Percentiles rank a stretch among this genome's conserved stretches.
These are phyloP conservation scores for Globisporangium mamillatum DNA, from an alignment of 352 stramenopile species.

Conservation along the genomic window DNA sequence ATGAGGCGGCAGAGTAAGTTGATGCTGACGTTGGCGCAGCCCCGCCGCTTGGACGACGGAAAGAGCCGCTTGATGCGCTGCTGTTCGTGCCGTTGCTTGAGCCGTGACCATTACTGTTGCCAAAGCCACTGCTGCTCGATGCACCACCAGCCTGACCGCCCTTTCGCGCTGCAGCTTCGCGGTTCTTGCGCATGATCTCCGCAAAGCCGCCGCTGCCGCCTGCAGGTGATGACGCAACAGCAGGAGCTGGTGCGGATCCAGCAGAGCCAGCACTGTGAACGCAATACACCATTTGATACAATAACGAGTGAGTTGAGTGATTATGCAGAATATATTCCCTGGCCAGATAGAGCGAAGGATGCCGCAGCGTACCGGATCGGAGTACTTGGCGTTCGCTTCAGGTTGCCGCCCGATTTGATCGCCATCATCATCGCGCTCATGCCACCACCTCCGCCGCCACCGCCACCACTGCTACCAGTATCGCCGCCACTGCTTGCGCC, in stretches of 20 bases:
- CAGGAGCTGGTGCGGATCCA: background rate
- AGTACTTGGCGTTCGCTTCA: conserved; percentile 47
- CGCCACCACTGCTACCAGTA: conserved; percentile 12
- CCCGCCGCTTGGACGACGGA: conserved; percentile 11
- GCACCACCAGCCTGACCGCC: conserved; percentile 20
- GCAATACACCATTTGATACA: background rate
- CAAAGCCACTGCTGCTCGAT: conserved; percentile 1
- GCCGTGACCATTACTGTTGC: conserved; percentile 9
- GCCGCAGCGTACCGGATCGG: conserved; percentile 20
- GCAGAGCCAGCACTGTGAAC: background rate
- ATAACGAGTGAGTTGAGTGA: background rate
- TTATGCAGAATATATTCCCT: background rate
- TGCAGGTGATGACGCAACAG: conserved; percentile 11
- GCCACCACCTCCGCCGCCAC: conserved; percentile 24
- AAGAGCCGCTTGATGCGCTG: conserved; percentile 2
- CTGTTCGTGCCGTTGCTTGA: background rate
- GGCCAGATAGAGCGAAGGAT: background rate
- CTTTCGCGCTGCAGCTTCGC: conserved; percentile 73
- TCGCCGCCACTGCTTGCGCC: conserved; percentile 9
- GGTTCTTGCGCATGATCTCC: conserved; percentile 90
- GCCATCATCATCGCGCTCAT: conserved; percentile 71
- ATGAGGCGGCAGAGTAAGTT: background rate
- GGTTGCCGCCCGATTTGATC: conserved; percentile 66
- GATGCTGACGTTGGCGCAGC: conserved; percentile 1
- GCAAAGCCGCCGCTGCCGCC: conserved; percentile 65